Evolutionary conservation across 177 flowering plant species (phyloP).

Genomic region (Vitis hybrid): DNA sequence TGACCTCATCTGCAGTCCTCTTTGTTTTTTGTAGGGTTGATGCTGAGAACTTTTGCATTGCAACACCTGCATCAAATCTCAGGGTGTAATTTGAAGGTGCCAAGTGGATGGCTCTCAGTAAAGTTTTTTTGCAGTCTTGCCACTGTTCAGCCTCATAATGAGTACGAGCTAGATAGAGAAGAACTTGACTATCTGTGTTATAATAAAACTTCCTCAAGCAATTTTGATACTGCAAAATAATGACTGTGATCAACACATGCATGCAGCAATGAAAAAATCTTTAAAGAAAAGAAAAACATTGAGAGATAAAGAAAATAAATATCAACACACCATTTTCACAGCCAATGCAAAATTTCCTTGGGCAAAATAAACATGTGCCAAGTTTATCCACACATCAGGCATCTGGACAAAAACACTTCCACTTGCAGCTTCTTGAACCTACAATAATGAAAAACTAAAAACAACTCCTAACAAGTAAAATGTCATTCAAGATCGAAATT

Average conservation of each 20-base stretch:
- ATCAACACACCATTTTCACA: constrained; percentile 75
- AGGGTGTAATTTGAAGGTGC: constrained; percentile 90
- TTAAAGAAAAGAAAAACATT: background rate
- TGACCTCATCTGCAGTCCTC: constrained; percentile 89
- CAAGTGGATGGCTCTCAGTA: constrained; percentile 93
- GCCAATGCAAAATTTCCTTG: constrained; percentile 91
- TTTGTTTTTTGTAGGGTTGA: constrained; percentile 85
- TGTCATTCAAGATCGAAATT: background rate
- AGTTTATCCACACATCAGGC: constrained; percentile 98
- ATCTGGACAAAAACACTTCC: constrained; percentile 91
- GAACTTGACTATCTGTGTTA: constrained; percentile 86
- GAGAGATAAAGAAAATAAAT: background rate
- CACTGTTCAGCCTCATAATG: constrained; percentile 99
- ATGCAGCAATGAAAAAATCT: background rate
- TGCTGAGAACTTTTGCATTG: constrained; percentile 92
- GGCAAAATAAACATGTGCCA: constrained; percentile 97
- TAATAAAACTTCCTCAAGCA: constrained; percentile 85
- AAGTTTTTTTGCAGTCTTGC: constrained; percentile 93
- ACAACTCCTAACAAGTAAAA: constrained; percentile 4
- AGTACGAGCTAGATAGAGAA: constrained; percentile 89
- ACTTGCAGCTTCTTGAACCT: constrained; percentile 99
- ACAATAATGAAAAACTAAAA: constrained; percentile 5
- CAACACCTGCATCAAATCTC: constrained; percentile 87
- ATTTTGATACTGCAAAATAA: constrained; percentile 82
- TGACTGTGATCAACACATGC: constrained; percentile 3